Conservation (phyloP, 352 stramenopile genomes). For the Phytophthora colocasiae region DNA sequence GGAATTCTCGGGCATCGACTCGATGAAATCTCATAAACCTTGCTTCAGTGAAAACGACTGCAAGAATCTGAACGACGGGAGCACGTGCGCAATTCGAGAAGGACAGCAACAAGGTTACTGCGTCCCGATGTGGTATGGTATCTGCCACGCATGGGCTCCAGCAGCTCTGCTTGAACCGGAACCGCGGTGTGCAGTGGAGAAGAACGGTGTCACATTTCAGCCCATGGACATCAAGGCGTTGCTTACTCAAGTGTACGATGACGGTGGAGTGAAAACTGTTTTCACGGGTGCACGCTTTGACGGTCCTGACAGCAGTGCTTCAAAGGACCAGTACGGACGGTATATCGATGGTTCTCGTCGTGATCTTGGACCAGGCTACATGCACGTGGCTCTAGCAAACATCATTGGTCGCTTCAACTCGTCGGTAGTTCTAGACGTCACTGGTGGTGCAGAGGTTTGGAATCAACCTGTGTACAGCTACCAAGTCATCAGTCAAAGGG, state of each 20-base stretch:
- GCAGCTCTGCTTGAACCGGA: constrained; percentile 39
- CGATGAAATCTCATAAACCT: background rate
- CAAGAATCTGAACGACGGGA: constrained; percentile 8
- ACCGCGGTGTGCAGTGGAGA: constrained; percentile 19
- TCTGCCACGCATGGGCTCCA: constrained; percentile 4
- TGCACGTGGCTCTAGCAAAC: background rate
- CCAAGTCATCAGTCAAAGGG: constrained; percentile 25
- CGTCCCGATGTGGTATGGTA: background rate
- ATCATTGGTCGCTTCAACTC: background rate
- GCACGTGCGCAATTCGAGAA: background rate
- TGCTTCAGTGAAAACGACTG: constrained; percentile 29
- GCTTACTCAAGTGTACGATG: background rate
- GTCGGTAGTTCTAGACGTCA: constrained; percentile 43
- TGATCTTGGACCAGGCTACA: background rate
- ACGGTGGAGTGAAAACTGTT: too few relatives aligned
- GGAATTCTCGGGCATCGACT: constrained; percentile 30
- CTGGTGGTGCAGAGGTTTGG: constrained; percentile 39
- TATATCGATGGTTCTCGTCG: too few relatives aligned
- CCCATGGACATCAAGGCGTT: background rate
- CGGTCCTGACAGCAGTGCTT: too few relatives aligned
- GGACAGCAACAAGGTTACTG: background rate
- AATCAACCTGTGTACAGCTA: constrained; percentile 55
- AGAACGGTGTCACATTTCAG: background rate
- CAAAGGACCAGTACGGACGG: constrained; percentile 48
- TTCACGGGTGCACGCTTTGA: too few relatives aligned